phyloP scores from a whole-genome alignment of 1,139 yeast genomes.

The Hansenula lynferdii region DNA sequence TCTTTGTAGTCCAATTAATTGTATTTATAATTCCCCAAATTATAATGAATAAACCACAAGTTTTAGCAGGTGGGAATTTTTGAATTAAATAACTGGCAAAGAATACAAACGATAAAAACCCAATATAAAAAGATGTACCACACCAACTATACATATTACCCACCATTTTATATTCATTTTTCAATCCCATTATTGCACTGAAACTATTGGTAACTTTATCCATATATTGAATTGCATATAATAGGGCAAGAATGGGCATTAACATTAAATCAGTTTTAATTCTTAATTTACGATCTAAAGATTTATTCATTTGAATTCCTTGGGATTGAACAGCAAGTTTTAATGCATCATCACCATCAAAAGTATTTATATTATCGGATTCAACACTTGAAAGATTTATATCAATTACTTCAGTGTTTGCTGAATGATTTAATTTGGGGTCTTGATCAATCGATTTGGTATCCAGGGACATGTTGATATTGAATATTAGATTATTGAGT shows the following conservation, averaged over 20 bases:
- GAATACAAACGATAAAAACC: constrained; percentile 26
- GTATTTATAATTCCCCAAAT: constrained; percentile 42
- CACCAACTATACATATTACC: constrained; percentile 53
- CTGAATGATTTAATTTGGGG: no score
- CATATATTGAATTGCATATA: constrained; percentile 59
- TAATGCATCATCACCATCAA: no score
- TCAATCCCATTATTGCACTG: constrained; percentile 55
- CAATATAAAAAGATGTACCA: constrained; percentile 53
- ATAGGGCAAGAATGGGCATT: constrained; percentile 49
- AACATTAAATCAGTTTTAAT: constrained; percentile 50
- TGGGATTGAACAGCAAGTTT: no score
- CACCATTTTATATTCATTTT: constrained; percentile 41
- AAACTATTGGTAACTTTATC: constrained; percentile 46
- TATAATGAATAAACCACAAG: constrained; percentile 31
- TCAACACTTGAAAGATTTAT: no score
- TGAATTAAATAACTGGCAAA: constrained; percentile 40
- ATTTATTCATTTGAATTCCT: no score
- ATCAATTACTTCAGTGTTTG: no score
- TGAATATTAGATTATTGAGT: no score
- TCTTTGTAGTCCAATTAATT: constrained; percentile 37
- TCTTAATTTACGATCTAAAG: no score
- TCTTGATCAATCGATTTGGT: no score
- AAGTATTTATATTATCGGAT: no score
- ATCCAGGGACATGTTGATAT: no score
- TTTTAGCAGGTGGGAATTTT: constrained; percentile 37